Conservation (phyloP, 352 stramenopile genomes). For the Globisporangium ultimum region DNA sequence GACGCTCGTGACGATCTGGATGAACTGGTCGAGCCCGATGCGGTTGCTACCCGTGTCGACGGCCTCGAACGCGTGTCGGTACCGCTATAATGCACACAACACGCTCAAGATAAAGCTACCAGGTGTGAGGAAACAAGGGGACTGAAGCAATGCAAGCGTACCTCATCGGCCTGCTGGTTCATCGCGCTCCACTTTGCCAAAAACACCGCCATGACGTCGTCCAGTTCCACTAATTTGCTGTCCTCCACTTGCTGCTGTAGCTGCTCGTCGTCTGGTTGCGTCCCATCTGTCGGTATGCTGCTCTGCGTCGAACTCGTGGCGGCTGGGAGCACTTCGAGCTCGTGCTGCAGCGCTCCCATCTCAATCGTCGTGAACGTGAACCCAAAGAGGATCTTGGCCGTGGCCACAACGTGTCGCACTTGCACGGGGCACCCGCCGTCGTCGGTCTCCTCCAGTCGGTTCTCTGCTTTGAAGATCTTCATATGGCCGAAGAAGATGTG, state of each 20-base stretch:
- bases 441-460: constrained; percentile 47
- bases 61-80: constrained; percentile 44
- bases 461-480: constrained; percentile 61
- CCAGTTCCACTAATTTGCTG: constrained; percentile 44
- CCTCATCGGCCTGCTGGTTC: constrained; percentile 49
- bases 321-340: constrained; percentile 28
- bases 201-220: constrained; percentile 63
- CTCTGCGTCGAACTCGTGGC: neutral
- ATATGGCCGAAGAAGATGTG: constrained; percentile 70
- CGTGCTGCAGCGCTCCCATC: constrained; percentile 28
- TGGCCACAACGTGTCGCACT: constrained; percentile 22
- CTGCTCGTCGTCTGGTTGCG: neutral
- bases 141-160: constrained; percentile 16
- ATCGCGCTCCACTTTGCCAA: constrained; percentile 47
- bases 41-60: constrained; percentile 38
- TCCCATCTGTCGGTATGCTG: neutral
- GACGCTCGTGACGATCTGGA: constrained; percentile 65
- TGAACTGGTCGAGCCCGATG: constrained; percentile 70
- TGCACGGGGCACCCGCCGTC: constrained; percentile 51
- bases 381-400: constrained; percentile 39
- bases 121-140: no score
- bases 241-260: neutral
- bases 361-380: constrained; percentile 36
- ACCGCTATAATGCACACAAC: constrained; percentile 23
- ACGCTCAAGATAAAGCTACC: neutral